These are phyloP conservation scores for Cornus controversa DNA, from an alignment of 148 eudicot species.

Conservation along the genomic window DNA sequence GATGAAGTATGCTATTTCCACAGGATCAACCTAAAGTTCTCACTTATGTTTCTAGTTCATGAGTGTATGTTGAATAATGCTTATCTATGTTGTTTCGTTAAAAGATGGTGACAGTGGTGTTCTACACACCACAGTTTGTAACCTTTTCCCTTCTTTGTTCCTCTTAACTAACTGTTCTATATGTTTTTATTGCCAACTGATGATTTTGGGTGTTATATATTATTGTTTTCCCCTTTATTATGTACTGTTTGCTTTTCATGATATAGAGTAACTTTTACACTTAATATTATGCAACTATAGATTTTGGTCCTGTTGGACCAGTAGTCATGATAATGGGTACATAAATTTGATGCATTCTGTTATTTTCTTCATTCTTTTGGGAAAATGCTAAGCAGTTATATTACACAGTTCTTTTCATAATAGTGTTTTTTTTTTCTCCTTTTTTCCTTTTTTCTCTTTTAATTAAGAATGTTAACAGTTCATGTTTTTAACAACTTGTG, in stretches of 20 bases:
- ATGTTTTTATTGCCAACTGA: not conserved
- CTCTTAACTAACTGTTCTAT: not conserved
- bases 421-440: not conserved
- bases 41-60: too few relatives aligned
- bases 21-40: not conserved
- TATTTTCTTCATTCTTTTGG: not conserved
- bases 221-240: not conserved
- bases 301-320: not conserved
- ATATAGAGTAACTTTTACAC: too few relatives aligned
- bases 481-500: not conserved
- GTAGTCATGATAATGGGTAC: not conserved
- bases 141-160: not conserved
- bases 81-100: not conserved
- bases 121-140: too few relatives aligned
- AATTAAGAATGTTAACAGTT: not conserved
- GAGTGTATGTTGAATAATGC: not conserved
- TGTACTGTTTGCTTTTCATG: not conserved
- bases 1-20: conserved; percentile 74
- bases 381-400: not conserved
- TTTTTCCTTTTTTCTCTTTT: not conserved
- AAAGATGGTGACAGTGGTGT: not conserved
- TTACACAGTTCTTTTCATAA: too few relatives aligned
- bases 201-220: not conserved
- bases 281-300: not conserved
- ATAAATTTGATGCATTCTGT: not conserved